A percentile compares a stretch with the other conserved stretches of the same genome.
phyloP scores from a whole-genome alignment of 2,329 filamentous ascomycete species.

The Didymosphaeria variabile region DNA sequence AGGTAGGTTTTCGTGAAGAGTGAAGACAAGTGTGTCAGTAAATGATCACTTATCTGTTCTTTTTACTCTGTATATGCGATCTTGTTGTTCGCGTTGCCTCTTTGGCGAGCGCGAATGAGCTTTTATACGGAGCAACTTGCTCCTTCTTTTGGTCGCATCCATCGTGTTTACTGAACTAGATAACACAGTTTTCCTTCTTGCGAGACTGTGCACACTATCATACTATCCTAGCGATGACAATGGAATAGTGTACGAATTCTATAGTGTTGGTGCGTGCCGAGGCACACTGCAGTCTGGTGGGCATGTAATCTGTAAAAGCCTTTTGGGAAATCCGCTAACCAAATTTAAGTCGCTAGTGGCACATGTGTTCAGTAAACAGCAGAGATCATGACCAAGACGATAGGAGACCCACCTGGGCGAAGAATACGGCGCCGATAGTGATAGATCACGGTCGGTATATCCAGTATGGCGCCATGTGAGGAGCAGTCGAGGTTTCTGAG shows the following conservation, averaged over 20 bases:
- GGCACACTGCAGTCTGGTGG: background rate
- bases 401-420: background rate
- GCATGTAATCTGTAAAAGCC: background rate
- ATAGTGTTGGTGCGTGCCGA: background rate
- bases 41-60: background rate
- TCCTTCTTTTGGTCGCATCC: background rate
- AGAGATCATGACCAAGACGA: background rate
- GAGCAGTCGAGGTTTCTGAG: too few species aligned
- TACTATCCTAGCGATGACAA: background rate
- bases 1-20: background rate
- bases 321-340: background rate
- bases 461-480: too few species aligned
- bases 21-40: background rate
- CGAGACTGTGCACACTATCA: background rate
- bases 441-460: too few species aligned
- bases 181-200: background rate
- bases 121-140: background rate
- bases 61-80: background rate
- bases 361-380: slow-evolving; percentile 1
- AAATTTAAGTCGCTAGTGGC: background rate
- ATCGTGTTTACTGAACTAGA: background rate
- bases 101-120: background rate
- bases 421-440: too few species aligned
- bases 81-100: background rate
- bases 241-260: background rate